These are phyloP conservation scores for Blepharisma undulans DNA, from an alignment of 169 alveolate species.

Conservation along the genomic window DNA sequence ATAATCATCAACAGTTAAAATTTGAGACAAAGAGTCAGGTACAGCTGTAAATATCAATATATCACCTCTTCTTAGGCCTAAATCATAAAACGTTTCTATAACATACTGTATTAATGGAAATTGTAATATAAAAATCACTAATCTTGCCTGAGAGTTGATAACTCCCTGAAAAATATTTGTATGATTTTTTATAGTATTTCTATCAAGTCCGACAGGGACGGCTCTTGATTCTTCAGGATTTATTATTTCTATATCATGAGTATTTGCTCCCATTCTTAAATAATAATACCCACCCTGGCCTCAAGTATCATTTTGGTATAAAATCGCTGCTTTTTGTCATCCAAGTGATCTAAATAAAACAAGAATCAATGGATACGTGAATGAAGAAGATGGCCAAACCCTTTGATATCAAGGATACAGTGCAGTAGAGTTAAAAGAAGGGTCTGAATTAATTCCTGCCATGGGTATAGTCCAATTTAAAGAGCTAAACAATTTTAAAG, in stretches of 20 bases:
- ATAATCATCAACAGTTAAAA: too few species aligned
- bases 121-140: background rate
- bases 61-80: constrained; percentile 8
- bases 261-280: background rate
- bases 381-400: too few species aligned
- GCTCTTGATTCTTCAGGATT: background rate
- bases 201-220: background rate
- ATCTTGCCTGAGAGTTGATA: background rate
- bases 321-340: too few species aligned
- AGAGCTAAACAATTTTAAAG: too few species aligned
- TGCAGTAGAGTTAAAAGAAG: too few species aligned
- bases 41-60: background rate
- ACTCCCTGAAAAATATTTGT: background rate
- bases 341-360: too few species aligned
- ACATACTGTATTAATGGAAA: background rate
- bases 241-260: background rate
- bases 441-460: too few species aligned
- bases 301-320: too few species aligned
- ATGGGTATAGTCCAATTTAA: too few species aligned
- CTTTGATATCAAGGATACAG: too few species aligned
- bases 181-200: background rate
- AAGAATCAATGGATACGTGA: too few species aligned
- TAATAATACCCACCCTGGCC: background rate
- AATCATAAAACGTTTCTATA: background rate
- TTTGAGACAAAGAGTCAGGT: too few species aligned